Base-by-base conservation (phyloP, 495 filamentous ascomycete species). In the Cercophora newfieldiana region DNA sequence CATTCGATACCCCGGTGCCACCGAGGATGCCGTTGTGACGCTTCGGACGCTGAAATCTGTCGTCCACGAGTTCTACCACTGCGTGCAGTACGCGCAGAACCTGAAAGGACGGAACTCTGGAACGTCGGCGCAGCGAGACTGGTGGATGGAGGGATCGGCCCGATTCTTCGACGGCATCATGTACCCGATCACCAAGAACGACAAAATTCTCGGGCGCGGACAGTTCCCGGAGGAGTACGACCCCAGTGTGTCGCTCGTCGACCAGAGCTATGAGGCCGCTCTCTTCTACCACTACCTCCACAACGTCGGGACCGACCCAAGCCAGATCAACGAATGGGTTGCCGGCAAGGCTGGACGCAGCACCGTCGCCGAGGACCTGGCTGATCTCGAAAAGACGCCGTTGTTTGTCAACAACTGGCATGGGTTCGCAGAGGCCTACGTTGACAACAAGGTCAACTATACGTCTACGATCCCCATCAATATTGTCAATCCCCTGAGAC, bases 241-340 rank as follows among this genome's bases (percentile, higher is more conserved):
- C n/a, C 50, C 50, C 6, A 2, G n/a, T 2, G 10, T 22, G 10
- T 54, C 50, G 21, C 50, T 54, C 21, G 50, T 54, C 50, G 21
- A 54, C 21, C 50, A 54, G 50, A 26, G 4, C 21, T 54, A 54
- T 19, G 50, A 54, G n/a, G 6, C 50, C 5, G 50, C 50, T 26
- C 50, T 54, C 50, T 54, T 24, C 50, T 54, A 54, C n/a, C 50
- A 54, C 50, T 54, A 54, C 50, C 50, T 54, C 50, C 50, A 54
- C 21, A 22, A 54, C 6, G 50, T 22, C 21, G 50, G 50, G 10
- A 26, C 25, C 50, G 22, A 7, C 10, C 50, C 50, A 22, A 19
- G n/a, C 50, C 21, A 22, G 6, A 24, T 54, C 50, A 54, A 54
- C 50, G 50, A 22, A 7, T 54, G 50, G 50, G 50, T 54, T 7